Percentiles rank a stretch among this genome's conserved stretches.
These are phyloP conservation scores for Yarrowia sp. DNA, from an alignment of 805 yeast species.

Conservation along the genomic window DNA sequence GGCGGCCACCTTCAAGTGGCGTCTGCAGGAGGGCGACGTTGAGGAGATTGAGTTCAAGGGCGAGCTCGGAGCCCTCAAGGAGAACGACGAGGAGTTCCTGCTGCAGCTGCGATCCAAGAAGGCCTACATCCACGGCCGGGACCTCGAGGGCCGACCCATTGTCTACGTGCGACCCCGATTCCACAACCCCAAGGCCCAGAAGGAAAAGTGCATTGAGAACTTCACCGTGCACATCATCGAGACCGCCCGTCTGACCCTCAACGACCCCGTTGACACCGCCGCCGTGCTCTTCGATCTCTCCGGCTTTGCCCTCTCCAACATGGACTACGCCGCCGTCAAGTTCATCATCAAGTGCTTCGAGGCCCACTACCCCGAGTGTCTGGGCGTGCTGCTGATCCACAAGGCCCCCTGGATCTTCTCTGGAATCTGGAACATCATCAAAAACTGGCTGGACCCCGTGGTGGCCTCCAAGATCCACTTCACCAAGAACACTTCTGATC, in stretches of 20 bases:
- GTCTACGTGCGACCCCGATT: constrained; percentile 80
- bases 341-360: constrained; percentile 89
- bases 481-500: constrained; percentile 72
- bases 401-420: constrained; percentile 97
- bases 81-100: constrained; percentile 56
- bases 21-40: constrained; percentile 64
- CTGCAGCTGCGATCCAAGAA: constrained; percentile 69
- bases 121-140: constrained; percentile 77
- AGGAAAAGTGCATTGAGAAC: constrained; percentile 72
- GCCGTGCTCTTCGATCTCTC: constrained; percentile 85
- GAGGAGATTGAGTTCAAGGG: constrained; percentile 72
- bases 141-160: constrained; percentile 75
- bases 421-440: constrained; percentile 91
- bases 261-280: constrained; percentile 79
- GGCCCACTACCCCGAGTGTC: constrained; percentile 94
- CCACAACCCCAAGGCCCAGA: constrained; percentile 73
- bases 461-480: constrained; percentile 91
- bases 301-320: constrained; percentile 86
- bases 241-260: constrained; percentile 74
- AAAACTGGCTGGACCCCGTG: constrained; percentile 95
- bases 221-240: constrained; percentile 82
- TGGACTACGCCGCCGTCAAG: constrained; percentile 92
- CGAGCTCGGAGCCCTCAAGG: constrained; percentile 64
- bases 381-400: constrained; percentile 84
- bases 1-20: constrained; percentile 77